A percentile compares a stretch with the other conserved stretches of the same genome.
Evolutionary conservation across 2,329 filamentous ascomycete genomes (phyloP).

Genomic region (Fonsecaea monophora): DNA sequence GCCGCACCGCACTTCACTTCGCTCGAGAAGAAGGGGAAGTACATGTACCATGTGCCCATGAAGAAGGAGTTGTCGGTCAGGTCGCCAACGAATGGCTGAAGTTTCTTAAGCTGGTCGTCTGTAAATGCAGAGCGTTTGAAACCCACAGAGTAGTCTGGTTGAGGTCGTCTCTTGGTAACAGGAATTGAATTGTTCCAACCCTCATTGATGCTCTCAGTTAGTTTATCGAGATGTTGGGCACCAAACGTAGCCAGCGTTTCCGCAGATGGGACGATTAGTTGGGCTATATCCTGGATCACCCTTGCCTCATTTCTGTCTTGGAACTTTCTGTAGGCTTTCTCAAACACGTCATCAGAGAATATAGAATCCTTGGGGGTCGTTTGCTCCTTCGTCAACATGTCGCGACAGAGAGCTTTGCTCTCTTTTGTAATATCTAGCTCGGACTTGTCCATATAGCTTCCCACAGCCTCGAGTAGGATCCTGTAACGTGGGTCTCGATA

Average conservation of each 20-base stretch:
- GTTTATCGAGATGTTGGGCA: constrained; percentile 38
- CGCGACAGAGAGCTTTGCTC: not conserved
- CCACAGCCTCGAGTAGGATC: constrained; percentile 12
- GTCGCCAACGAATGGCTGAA: constrained; percentile 43
- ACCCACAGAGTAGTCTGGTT: constrained; percentile 49
- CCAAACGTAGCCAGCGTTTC: constrained; percentile 42
- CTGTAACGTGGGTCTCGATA: no score
- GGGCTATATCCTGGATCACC: constrained; percentile 47
- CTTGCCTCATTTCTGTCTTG: constrained; percentile 45
- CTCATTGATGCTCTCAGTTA: constrained; percentile 47
- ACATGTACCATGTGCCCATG: constrained; percentile 53
- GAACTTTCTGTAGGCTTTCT: constrained; percentile 44
- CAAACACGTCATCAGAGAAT: constrained; percentile 48
- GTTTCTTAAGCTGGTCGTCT: constrained; percentile 45
- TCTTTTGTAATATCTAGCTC: not conserved
- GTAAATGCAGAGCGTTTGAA: constrained; percentile 47
- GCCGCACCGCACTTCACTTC: constrained; percentile 56
- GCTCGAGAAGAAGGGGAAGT: constrained; percentile 59
- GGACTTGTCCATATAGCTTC: constrained; percentile 37
- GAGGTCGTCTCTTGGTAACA: constrained; percentile 42
- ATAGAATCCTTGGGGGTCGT: constrained; percentile 38
- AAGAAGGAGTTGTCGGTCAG: constrained; percentile 49
- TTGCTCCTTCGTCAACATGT: constrained; percentile 12
- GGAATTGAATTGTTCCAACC: constrained; percentile 44
- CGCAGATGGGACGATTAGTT: constrained; percentile 48